Evolutionary conservation across 495 filamentous ascomycete genomes (phyloP).

Genomic region (Penicillium malachiteum): DNA sequence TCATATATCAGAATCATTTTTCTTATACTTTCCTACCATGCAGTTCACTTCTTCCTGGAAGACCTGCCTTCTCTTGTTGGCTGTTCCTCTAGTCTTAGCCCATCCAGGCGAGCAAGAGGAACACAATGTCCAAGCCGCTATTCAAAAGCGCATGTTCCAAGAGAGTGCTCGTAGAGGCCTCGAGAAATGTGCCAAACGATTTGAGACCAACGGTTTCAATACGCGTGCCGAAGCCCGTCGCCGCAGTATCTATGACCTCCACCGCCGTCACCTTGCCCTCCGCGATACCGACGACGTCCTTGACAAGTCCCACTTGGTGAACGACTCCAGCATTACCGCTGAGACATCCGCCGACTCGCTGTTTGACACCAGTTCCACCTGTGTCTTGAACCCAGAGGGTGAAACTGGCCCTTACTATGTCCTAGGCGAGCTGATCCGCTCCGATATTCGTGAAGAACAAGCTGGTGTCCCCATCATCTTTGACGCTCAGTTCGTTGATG

Average conservation of each 20-base stretch:
- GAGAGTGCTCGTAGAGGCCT: constrained; percentile 4
- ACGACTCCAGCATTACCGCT: constrained; percentile 3
- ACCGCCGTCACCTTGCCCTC: constrained; percentile 8
- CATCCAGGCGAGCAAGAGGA: not conserved
- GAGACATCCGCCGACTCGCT: not conserved
- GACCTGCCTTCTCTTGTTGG: too few relatives aligned
- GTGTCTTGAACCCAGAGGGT: constrained; percentile 13
- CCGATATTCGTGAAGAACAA: constrained; percentile 40
- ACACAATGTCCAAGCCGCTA: not conserved
- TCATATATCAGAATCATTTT: too few relatives aligned
- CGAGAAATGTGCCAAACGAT: constrained; percentile 6
- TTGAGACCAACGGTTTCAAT: constrained; percentile 11
- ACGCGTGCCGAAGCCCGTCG: constrained; percentile 17
- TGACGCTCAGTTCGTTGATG: constrained; percentile 52
- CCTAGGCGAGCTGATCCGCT: constrained; percentile 45
- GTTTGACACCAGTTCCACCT: constrained; percentile 6
- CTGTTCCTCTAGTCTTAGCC: not conserved
- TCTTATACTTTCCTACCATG: too few relatives aligned
- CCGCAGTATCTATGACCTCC: constrained; percentile 3
- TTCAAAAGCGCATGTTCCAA: not conserved
- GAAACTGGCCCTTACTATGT: constrained; percentile 16
- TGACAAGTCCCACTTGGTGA: constrained; percentile 1
- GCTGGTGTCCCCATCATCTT: constrained; percentile 47
- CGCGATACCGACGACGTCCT: constrained; percentile 3
- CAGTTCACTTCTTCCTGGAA: too few relatives aligned